A percentile compares a stretch with the other conserved stretches of the same genome.
Conservation (phyloP, 192 early-diverging fungal genomes). For the Coemansia sp. region DNA sequence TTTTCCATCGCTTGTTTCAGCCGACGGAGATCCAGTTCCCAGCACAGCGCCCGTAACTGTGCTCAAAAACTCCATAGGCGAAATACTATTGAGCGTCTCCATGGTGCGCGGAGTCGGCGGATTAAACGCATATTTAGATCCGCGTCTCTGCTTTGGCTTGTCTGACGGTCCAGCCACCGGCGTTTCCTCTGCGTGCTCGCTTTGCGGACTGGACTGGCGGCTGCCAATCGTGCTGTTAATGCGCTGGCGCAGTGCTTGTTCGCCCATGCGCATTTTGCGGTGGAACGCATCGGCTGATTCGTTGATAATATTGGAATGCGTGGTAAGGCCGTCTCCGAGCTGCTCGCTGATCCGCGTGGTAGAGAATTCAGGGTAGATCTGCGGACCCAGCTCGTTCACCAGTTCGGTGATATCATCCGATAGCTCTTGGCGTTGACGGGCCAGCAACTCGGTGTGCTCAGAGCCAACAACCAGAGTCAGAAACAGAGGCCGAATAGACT, state of each 20-base stretch:
- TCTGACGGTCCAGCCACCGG: background rate
- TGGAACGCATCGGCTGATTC: conserved; percentile 34
- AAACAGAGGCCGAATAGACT: conserved; percentile 82
- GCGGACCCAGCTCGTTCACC: conserved; percentile 83
- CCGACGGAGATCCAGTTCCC: background rate
- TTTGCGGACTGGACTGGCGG: background rate
- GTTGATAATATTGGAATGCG: conserved; percentile 30
- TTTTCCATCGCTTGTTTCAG: background rate
- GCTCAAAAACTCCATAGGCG: conserved; percentile 53
- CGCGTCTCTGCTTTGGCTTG: background rate
- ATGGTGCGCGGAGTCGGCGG: conserved; percentile 56
- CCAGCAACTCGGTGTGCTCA: conserved; percentile 64
- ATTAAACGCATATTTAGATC: conserved; percentile 44
- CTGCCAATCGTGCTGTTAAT: conserved; percentile 5
- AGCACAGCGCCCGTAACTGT: background rate
- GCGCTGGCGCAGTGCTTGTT: conserved; percentile 42
- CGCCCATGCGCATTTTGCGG: conserved; percentile 36
- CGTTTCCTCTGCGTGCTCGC: background rate
- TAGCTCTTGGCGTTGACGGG: conserved; percentile 68
- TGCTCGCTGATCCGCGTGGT: conserved; percentile 31
- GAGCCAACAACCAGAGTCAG: conserved; percentile 63
- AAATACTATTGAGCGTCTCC: conserved; percentile 52
- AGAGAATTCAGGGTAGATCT: conserved; percentile 75
- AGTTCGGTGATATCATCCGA: conserved; percentile 73
- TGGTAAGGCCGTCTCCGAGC: conserved; percentile 18